phyloP scores from a whole-genome alignment of 1,284 basidiomycete genomes.

The Puccinia brachypodii region DNA sequence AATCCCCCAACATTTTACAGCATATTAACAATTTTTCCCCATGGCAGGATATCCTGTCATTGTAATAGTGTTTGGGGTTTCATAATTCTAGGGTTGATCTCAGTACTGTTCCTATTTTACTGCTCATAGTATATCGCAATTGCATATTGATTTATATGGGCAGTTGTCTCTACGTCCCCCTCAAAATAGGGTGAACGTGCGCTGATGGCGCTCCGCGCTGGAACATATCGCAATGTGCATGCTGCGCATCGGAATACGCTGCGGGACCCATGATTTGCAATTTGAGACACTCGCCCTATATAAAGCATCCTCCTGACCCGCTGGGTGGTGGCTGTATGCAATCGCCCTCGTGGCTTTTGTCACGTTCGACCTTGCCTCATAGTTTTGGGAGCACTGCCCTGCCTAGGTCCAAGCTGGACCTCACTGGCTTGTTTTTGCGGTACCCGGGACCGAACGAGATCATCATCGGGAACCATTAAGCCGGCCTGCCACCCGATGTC shows the following conservation, averaged over 20 bases:
- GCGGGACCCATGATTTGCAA: slow-evolving; percentile 9
- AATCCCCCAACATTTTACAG: no score
- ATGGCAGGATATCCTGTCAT: no score
- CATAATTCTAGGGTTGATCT: no score
- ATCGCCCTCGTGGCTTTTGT: neutral
- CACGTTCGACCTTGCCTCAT: slow-evolving; percentile 8
- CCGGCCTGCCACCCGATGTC: slow-evolving; percentile 11
- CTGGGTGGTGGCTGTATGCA: neutral
- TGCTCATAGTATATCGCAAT: no score
- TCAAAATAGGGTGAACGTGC: no score
- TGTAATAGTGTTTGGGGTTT: no score
- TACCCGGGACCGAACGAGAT: slow-evolving; percentile 16
- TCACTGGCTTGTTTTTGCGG: slow-evolving; percentile 18
- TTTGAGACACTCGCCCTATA: neutral
- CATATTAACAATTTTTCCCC: no score
- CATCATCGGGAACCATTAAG: slow-evolving; percentile 13
- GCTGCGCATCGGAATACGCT: neutral
- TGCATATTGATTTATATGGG: no score
- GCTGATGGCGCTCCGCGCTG: no score
- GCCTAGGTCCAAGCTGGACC: neutral
- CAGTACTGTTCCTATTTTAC: no score
- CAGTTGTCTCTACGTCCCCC: no score
- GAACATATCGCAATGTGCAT: no score
- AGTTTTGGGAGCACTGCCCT: slow-evolving; percentile 5
- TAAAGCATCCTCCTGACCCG: neutral